Evolutionary conservation across 192 early-diverging fungal genomes (phyloP), one percentile per base, ranked within the genome.

Genomic region (Coemansia nantahalensis): DNA sequence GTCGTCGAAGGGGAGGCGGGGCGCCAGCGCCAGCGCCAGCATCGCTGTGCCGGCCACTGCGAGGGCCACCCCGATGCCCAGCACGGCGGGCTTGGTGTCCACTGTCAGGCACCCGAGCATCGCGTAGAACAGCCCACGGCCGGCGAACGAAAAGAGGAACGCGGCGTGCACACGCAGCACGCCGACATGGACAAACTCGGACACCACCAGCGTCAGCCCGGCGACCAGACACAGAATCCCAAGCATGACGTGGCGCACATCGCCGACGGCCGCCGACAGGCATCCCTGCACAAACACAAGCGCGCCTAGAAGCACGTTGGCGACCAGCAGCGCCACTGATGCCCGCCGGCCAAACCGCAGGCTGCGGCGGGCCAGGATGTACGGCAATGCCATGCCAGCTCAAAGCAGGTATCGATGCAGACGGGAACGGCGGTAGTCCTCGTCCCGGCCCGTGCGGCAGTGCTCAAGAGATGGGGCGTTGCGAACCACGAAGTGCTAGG

Each of bases 201-300:
- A 45, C 9, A 40, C 19, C 8, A 42, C 13, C 15, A 56, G 19
- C 21, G 59, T 19, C 4, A 58, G 31, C 1, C 68, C 68, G 15
- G 54, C 36, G 14, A 71, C 32, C 36, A 71, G 50, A 14, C 55
- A 71, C 47, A 42, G 39, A 14, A 72, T 45, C 7, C 68, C 68
- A 5, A 65, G 45, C 68, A 72, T 65, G 38, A 72, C 56, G 39
- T 72, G 68, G 26, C 61, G 68, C 21, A 72, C 43, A 18, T 72
- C 68, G 12, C 51, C 62, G 17, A 35, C 21, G 1, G 52, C 31
- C 12, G 52, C 50, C 12, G 68, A 72, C 49, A 72, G 45, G 34
- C 61, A 59, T 12, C 68, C 68, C 31, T 72, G 68, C n/a, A 47
- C 39, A 11, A 72, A 52, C 15, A 72, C 8, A 28, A 72, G 39